phyloP scores from a whole-genome alignment of 352 stramenopile genomes.

The Pythium apleroticum region DNA sequence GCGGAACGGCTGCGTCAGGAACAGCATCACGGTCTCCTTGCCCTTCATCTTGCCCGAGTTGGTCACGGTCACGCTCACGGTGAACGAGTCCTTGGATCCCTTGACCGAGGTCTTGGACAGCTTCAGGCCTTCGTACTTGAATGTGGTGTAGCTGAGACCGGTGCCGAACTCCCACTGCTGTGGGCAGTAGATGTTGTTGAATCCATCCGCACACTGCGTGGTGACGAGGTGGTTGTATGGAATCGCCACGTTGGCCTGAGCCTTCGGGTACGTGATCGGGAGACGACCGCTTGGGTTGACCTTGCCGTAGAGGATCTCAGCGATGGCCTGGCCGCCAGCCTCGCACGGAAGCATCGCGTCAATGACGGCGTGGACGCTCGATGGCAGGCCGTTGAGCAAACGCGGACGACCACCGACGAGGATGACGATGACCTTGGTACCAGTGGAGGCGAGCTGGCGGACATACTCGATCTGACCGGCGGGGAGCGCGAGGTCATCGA shows the following conservation, averaged over 20 bases:
- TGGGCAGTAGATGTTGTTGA: constrained; percentile 9
- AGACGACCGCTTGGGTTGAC: constrained; percentile 83
- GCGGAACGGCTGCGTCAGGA: neutral
- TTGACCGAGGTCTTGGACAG: constrained; percentile 33
- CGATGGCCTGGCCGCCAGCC: constrained; percentile 74
- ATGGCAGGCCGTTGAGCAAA: constrained; percentile 56
- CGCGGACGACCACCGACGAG: constrained; percentile 78
- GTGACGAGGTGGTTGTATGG: constrained; percentile 77
- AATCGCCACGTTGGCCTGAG: constrained; percentile 61
- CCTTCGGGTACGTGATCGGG: constrained; percentile 81
- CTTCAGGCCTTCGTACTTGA: constrained; percentile 42
- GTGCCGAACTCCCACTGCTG: constrained; percentile 66
- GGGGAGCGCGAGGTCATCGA: constrained; percentile 70
- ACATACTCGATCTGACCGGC: constrained; percentile 76
- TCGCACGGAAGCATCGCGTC: constrained; percentile 80
- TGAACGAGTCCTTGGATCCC: constrained; percentile 11
- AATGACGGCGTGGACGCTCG: constrained; percentile 68
- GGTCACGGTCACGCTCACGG: neutral
- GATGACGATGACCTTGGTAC: constrained; percentile 82
- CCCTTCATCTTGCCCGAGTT: neutral
- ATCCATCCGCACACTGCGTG: constrained; percentile 26
- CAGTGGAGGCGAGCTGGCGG: constrained; percentile 50
- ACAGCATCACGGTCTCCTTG: neutral
- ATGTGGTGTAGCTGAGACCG: constrained; percentile 59
- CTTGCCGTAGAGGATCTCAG: constrained; percentile 77